These are phyloP conservation scores for Fusarium verrucosum DNA, from an alignment of 2,329 filamentous ascomycete species.

Conservation along the genomic window DNA sequence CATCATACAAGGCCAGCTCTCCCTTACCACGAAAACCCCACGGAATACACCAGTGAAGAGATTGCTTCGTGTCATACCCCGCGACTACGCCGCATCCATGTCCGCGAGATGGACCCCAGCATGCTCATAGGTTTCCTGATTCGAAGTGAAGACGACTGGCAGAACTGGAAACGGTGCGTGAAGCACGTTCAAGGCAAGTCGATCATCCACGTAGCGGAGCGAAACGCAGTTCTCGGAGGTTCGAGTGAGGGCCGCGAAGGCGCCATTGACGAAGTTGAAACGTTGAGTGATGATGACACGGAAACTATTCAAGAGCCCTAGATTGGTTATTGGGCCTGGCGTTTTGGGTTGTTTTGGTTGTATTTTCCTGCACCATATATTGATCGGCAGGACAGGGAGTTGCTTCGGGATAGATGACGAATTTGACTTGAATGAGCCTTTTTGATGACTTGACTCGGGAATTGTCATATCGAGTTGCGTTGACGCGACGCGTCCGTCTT, in stretches of 20 bases:
- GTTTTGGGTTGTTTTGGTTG: slow-evolving; percentile 33
- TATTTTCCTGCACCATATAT: slow-evolving; percentile 5
- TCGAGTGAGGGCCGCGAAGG: slow-evolving; percentile 68
- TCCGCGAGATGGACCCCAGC: slow-evolving; percentile 95
- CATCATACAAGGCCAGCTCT: slow-evolving; percentile 84
- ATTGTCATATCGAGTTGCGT: not conserved
- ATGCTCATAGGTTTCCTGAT: slow-evolving; percentile 97
- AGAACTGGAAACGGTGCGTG: slow-evolving; percentile 80
- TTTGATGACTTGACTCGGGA: not conserved
- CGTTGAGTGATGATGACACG: slow-evolving; percentile 77
- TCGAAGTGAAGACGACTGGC: slow-evolving; percentile 82
- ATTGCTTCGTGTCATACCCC: slow-evolving; percentile 87
- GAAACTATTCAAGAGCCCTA: slow-evolving; percentile 51
- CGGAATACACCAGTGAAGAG: slow-evolving; percentile 74
- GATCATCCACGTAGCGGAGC: slow-evolving; percentile 84
- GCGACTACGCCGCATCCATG: slow-evolving; percentile 80
- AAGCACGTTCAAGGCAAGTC: slow-evolving; percentile 80
- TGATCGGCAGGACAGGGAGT: slow-evolving; percentile 23
- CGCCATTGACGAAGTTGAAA: slow-evolving; percentile 90
- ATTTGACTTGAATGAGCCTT: slow-evolving; percentile 21
- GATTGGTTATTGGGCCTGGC: slow-evolving; percentile 20
- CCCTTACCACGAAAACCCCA: slow-evolving; percentile 65
- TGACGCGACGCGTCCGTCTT: not conserved
- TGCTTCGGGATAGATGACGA: slow-evolving; percentile 39
- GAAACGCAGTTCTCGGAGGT: slow-evolving; percentile 67